These are phyloP conservation scores for Diutina sp. DNA, from an alignment of 1,139 yeast genomes.

Conservation along the genomic window DNA sequence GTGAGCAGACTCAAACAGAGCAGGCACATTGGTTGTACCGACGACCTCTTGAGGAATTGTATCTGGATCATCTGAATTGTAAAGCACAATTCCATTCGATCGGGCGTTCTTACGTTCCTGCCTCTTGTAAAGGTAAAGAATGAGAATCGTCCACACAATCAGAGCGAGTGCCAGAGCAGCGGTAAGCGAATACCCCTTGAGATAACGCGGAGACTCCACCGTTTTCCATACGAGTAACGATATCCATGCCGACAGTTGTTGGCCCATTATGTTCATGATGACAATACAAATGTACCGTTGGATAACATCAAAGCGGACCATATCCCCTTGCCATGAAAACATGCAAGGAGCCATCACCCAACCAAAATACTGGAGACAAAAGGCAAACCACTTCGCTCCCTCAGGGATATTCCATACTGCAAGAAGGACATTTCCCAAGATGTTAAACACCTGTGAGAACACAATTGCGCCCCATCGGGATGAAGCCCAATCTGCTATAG, in stretches of 20 bases:
- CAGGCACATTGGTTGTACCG: too few relatives aligned
- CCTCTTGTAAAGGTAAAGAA: conserved; percentile 42
- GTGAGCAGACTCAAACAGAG: too few relatives aligned
- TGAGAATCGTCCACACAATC: conserved; percentile 13
- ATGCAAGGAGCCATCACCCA: conserved; percentile 40
- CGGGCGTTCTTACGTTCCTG: conserved; percentile 40
- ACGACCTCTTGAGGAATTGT: neutral
- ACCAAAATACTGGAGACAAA: conserved; percentile 21
- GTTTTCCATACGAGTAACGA: conserved; percentile 14
- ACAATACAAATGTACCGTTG: conserved; percentile 16
- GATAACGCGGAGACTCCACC: conserved; percentile 10
- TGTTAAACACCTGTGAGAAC: conserved; percentile 9
- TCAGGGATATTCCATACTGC: conserved; percentile 9
- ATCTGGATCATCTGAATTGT: conserved; percentile 19
- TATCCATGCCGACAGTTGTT: conserved; percentile 10
- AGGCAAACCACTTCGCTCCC: conserved; percentile 10
- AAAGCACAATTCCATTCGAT: conserved; percentile 38
- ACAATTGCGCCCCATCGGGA: neutral
- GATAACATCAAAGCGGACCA: conserved; percentile 30
- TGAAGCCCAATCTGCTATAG: neutral
- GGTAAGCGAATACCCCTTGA: conserved; percentile 9
- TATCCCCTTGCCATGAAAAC: conserved; percentile 32
- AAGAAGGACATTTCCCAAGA: conserved; percentile 18
- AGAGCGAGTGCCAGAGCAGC: neutral
- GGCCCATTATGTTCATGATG: conserved; percentile 10